phyloP scores from a whole-genome alignment of 2,329 filamentous ascomycete genomes.

The Colletotrichum orbiculare region DNA sequence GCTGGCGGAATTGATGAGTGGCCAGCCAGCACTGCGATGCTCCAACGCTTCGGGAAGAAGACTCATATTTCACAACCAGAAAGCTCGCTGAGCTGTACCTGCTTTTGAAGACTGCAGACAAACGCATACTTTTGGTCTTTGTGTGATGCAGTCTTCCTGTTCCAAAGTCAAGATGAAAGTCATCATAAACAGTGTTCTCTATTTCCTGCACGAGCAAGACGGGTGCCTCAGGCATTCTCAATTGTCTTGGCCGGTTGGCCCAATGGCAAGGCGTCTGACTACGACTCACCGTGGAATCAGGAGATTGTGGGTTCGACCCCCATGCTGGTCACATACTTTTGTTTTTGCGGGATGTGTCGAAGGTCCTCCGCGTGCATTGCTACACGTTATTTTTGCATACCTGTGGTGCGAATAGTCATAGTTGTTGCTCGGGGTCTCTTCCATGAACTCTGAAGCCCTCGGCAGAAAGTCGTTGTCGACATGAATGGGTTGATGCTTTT shows the following conservation, averaged over 20 bases:
- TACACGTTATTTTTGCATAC: neutral
- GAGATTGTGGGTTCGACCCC: conserved; percentile 36
- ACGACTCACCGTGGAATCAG: conserved; percentile 42
- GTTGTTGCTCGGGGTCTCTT: neutral
- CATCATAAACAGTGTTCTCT: no score
- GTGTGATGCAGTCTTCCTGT: no score
- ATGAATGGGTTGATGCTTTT: neutral
- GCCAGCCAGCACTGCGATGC: no score
- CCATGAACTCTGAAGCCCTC: no score
- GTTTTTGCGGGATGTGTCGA: neutral
- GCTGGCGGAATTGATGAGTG: no score
- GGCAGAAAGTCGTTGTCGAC: neutral
- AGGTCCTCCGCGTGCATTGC: no score
- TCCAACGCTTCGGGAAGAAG: no score
- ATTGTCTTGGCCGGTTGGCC: conserved; percentile 41
- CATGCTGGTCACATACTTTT: conserved; percentile 28
- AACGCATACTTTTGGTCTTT: no score
- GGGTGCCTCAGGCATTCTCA: conserved; percentile 15
- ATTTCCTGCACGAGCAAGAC: neutral
- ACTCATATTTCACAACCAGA: no score
- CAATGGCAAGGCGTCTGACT: conserved; percentile 57
- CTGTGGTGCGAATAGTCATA: neutral
- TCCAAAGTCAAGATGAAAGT: no score
- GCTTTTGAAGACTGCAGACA: no score
- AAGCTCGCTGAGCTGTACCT: no score